phyloP scores from a whole-genome alignment of 805 yeast genomes.

The Wickerhamomyces queroliae region DNA sequence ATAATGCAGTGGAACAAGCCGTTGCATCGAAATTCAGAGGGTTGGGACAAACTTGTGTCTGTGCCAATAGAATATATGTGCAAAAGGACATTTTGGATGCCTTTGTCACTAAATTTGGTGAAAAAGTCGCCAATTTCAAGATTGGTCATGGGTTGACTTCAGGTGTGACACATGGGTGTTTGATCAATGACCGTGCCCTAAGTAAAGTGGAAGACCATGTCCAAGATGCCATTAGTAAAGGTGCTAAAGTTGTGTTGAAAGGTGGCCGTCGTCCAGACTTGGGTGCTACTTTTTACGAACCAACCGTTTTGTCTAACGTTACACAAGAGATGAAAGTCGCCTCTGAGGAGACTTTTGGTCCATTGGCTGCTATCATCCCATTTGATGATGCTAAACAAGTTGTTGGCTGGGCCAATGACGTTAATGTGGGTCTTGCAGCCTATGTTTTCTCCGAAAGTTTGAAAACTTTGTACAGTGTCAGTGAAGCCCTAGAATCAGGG shows the following conservation, averaged over 20 bases:
- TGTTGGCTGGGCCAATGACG: constrained; percentile 45
- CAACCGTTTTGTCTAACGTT: constrained; percentile 47
- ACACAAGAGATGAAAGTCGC: constrained; percentile 44
- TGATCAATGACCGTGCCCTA: constrained; percentile 46
- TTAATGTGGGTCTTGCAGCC: constrained; percentile 53
- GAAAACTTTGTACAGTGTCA: constrained; percentile 43
- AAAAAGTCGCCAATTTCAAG: constrained; percentile 38
- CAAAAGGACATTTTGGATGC: constrained; percentile 45
- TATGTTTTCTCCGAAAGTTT: constrained; percentile 50
- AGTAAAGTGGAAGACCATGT: constrained; percentile 49
- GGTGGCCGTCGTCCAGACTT: constrained; percentile 48
- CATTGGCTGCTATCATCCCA: constrained; percentile 50
- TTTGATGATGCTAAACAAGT: constrained; percentile 52
- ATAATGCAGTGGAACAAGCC: constrained; percentile 46
- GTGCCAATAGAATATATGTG: constrained; percentile 55
- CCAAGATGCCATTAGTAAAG: constrained; percentile 46
- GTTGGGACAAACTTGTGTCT: constrained; percentile 63
- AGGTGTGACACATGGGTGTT: constrained; percentile 49
- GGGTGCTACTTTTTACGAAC: constrained; percentile 49
- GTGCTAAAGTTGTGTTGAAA: constrained; percentile 42
- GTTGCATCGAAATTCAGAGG: constrained; percentile 54
- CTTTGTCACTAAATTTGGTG: constrained; percentile 38
- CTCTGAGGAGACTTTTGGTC: constrained; percentile 61
- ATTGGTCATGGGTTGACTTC: constrained; percentile 53
- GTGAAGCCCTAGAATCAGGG: constrained; percentile 56